A percentile compares a stretch with the other conserved stretches of the same genome.
Conservation (phyloP, 495 filamentous ascomycete genomes). For the Penicillium paradoxum region DNA sequence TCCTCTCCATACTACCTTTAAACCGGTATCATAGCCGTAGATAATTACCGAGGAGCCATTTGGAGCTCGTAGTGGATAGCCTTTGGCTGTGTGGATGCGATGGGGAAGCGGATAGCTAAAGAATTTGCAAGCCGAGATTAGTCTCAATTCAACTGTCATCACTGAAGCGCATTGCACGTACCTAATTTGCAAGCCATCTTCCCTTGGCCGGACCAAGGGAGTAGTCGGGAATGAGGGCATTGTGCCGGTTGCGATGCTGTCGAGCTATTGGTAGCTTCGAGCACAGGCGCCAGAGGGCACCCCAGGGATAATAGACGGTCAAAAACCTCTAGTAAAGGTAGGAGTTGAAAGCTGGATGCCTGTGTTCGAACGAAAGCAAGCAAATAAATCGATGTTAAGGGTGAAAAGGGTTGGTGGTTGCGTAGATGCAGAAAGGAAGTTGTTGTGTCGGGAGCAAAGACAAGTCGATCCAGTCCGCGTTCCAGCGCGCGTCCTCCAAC, state of each 20-base stretch:
- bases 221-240: conserved; percentile 39
- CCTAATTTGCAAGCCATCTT: conserved; percentile 52
- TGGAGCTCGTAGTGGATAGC: conserved; percentile 70
- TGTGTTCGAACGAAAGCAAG: background rate
- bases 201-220: conserved; percentile 35
- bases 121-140: conserved; percentile 9
- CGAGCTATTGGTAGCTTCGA: conserved; percentile 8
- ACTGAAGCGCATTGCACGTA: conserved; percentile 13
- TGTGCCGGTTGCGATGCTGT: conserved; percentile 13
- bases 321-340: background rate
- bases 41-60: conserved; percentile 82
- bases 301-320: conserved; percentile 2
- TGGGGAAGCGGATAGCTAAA: conserved; percentile 70
- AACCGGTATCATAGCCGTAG: conserved; percentile 74
- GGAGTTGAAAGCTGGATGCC: background rate
- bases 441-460: conserved; percentile 21
- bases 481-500: conserved; percentile 28
- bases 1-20: conserved; percentile 77
- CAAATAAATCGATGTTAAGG: background rate
- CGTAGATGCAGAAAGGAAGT: conserved; percentile 18
- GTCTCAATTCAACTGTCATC: conserved; percentile 2
- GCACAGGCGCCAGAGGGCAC: conserved; percentile 23
- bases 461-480: conserved; percentile 23
- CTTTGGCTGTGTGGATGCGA: conserved; percentile 65
- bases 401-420: conserved; percentile 11